Evolutionary conservation across 257 asterid species (phyloP), one percentile per base, ranked within the genome.

Genomic region (Ocimum tenuiflorum): DNA sequence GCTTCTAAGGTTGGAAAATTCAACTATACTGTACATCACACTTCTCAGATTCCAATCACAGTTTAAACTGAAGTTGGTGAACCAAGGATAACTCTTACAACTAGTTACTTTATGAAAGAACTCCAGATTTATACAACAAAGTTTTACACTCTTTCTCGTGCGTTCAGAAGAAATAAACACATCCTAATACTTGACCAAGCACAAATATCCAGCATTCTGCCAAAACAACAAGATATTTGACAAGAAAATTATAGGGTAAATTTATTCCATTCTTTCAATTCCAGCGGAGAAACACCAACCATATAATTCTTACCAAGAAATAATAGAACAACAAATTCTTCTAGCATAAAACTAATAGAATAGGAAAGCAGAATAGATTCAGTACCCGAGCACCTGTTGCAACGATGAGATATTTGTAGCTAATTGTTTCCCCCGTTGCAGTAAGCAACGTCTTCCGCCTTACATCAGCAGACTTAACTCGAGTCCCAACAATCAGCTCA

Each of bases 341-440:
- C 55, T 14, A 74, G 66, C 43, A 73, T 53, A 55, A 63, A 11
- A 62, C 59, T 55, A 72, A 4, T 52, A 72, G 46, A 59, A 54
- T 46, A 66, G 3, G 8, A 29, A 63, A 63, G 74, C 45, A 69
- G 61, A 47, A 73, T 42, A 76, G 76, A 51, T 71, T 77, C 75
- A 82, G 74, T 86, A 91, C 97, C 96, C 94, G 85, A 81, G 97
- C 97, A 82, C 96, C 96, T 66, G 97, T 91, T 45, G 94, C 95
- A 76, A 88, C 81, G 38, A 91, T 86, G 71, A 91, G 96, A 80
- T 81, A 77, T 71, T 78, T 84, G 86, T 88, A 91, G 81, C 95
- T 91, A 78, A 91, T 86, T 38, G 96, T 91, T 80, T 88, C 96
- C 51, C 96, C 97, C 1, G 94, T 77, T 48, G 80, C 89, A 67